Conservation (phyloP, 2,329 filamentous ascomycete species). For the Fusarium equiseti region DNA sequence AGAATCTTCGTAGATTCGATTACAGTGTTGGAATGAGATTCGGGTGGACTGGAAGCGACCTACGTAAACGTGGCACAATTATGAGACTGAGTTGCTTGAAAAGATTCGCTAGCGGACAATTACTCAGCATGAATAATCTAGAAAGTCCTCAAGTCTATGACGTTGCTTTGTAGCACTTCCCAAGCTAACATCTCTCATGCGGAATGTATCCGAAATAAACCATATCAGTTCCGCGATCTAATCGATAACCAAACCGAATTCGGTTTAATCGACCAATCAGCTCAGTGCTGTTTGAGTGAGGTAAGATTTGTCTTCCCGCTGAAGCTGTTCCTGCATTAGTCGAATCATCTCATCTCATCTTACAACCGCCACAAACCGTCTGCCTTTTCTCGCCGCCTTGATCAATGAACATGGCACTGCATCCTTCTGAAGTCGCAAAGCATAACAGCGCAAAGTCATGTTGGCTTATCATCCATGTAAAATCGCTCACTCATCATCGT, state of each 20-base stretch:
- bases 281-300: not conserved
- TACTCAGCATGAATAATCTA: slow-evolving; percentile 12
- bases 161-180: not conserved
- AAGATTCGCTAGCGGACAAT: not conserved
- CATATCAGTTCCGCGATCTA: no score
- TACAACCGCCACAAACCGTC: not conserved
- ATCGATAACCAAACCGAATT: not conserved
- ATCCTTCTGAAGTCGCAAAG: slow-evolving; percentile 16
- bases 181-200: not conserved
- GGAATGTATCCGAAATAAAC: not conserved
- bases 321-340: not conserved
- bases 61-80: not conserved
- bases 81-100: no score
- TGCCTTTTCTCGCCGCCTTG: not conserved
- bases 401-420: not conserved
- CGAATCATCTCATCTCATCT: not conserved
- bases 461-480: slow-evolving; percentile 31
- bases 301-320: not conserved
- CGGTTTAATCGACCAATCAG: not conserved
- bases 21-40: not conserved
- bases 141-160: slow-evolving; percentile 8
- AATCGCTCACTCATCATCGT: not conserved
- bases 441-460: slow-evolving; percentile 26
- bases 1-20: slow-evolving; percentile 3
- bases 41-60: no score